Base-by-base conservation (phyloP, 1,139 yeast species). In the Martiniozyma asiatica region DNA sequence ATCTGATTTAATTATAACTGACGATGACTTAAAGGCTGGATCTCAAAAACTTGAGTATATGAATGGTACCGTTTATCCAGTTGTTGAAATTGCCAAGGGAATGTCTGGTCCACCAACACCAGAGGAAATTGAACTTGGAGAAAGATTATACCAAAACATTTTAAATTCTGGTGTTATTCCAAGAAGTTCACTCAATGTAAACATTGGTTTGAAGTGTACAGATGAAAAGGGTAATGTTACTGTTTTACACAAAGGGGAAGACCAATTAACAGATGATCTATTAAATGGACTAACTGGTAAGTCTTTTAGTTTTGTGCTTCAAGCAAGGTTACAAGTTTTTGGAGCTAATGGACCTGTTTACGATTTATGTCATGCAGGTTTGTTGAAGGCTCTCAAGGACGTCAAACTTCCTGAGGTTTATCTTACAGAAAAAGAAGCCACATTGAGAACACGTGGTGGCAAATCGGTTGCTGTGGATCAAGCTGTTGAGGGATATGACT, bases 61-160 rank as follows among this genome's bases (percentile, higher is more conserved):
- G 12, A 39, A 41, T n/a, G 34, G 35, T 2, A 53, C 75, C 0
- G 64, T 78, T 0, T 84, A 69, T 48, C 92, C 95, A 0, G 77
- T 81, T 26, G 87, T 87, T 8, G 92, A 82, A 43, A 70, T 84
- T 11, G 68, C 76, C 34, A 62, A 92, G 35, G 94, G 94, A 13
- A 62, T 84, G 34, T 51, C 62, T 9, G 59, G 58, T 5, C 84
- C 89, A 3, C 96, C 96, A 14, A 75, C 92, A 1, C 85, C 77
- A 42, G 96, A 87, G 55, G 96, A 87, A 53, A 84, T 82, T 80
- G 73, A 70, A 19, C 48, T 81, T 20, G 72, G 93, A 4, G 94
- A 82, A 51, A 61, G 63, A 35, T 47, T 82, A 20, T 73, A 70
- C 45, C 82, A 81, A 42, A 55, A 64, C 4, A 48, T 78, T 11